phyloP scores from a whole-genome alignment of 495 filamentous ascomycete species.

The Bombardia bombarda region DNA sequence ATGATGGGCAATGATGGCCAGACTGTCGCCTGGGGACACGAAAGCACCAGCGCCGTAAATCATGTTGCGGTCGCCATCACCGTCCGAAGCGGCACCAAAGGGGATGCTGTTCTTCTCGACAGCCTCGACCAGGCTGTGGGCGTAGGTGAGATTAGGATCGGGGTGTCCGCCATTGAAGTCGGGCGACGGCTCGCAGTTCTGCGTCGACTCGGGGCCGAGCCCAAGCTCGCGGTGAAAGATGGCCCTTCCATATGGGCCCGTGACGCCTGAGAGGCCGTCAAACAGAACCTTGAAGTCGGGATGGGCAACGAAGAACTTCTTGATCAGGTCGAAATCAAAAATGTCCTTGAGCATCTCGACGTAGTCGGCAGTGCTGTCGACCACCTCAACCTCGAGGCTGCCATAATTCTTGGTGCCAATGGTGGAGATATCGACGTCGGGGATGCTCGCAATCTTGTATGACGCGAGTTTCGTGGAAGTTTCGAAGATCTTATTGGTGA shows the following conservation, averaged over 20 bases:
- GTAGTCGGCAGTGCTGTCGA: conserved; percentile 88
- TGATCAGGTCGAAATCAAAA: conserved; percentile 95
- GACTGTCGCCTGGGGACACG: conserved; percentile 91
- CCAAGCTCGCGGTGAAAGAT: conserved; percentile 94
- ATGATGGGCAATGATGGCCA: conserved; percentile 97
- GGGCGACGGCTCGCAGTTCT: conserved; percentile 86
- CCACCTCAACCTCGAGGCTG: conserved; percentile 82
- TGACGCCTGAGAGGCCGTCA: conserved; percentile 89
- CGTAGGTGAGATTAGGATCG: conserved; percentile 97
- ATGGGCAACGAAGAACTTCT: conserved; percentile 76
- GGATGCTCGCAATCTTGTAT: conserved; percentile 86
- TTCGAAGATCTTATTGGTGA: conserved; percentile 96
- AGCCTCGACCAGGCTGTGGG: conserved; percentile 85
- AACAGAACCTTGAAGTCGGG: conserved; percentile 95
- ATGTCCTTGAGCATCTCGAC: conserved; percentile 93
- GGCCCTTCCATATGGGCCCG: conserved; percentile 85
- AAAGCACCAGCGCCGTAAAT: conserved; percentile 96
- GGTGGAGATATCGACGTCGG: conserved; percentile 72
- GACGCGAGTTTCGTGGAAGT: conserved; percentile 77
- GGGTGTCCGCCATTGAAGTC: conserved; percentile 97
- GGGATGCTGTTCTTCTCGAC: conserved; percentile 88
- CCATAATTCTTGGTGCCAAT: conserved; percentile 82
- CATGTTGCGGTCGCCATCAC: conserved; percentile 99
- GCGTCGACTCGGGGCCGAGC: conserved; percentile 63
- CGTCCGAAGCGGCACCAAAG: conserved; percentile 93